These are phyloP conservation scores for Aegilops longissima DNA, from an alignment of 176 grass and related monocot species.

Conservation along the genomic window DNA sequence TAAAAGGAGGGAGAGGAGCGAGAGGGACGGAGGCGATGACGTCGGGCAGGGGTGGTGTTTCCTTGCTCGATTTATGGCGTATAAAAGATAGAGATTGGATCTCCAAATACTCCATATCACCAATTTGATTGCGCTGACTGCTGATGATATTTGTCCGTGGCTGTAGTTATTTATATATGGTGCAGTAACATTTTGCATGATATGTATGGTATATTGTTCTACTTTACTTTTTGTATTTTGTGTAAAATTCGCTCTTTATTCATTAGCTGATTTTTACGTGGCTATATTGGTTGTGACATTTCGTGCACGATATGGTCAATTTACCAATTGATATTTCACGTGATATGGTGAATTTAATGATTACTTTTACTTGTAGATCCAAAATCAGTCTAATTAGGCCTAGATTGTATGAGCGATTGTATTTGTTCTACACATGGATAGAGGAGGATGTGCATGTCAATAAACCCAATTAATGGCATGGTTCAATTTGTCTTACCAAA, in stretches of 20 bases:
- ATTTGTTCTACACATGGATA: background rate
- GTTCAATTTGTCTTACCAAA: no score
- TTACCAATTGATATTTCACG: background rate
- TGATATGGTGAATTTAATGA: background rate
- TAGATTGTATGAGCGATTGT: background rate
- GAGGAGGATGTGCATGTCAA: background rate
- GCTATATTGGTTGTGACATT: background rate
- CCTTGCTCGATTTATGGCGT: background rate
- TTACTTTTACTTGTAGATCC: background rate
- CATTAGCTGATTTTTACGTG: background rate
- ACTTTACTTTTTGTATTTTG: background rate
- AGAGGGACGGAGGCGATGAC: background rate
- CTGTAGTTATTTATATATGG: background rate
- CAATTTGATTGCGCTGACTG: background rate
- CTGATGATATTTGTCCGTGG: background rate
- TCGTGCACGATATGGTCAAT: background rate
- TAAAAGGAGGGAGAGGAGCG: conserved; percentile 1
- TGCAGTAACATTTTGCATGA: background rate
- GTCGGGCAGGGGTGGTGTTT: background rate
- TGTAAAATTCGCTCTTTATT: background rate
- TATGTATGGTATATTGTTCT: background rate
- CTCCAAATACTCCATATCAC: background rate
- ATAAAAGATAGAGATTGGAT: background rate
- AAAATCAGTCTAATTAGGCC: background rate
- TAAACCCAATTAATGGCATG: background rate